Base-by-base conservation (phyloP, 371 early-diverging fungal genomes). In the Thermomucor indicae-seudaticae region DNA sequence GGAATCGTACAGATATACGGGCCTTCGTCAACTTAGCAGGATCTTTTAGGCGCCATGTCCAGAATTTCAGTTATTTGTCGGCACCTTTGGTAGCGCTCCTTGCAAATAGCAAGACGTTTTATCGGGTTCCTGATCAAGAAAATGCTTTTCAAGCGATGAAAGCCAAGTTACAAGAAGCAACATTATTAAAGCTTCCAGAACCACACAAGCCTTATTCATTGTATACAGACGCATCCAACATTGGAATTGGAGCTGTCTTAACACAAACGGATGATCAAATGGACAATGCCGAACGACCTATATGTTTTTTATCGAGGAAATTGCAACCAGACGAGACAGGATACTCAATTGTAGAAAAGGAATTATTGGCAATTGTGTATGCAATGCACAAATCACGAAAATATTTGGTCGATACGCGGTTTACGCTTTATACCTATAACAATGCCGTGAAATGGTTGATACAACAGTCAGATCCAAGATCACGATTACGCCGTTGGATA, bases 191-290 rank as follows among this genome's bases (percentile, higher is more conserved):
- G 30, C 19, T 30, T 31, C 45, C 45, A 6, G 12, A 27, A 4
- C 45, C 45, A 29, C n/a, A 6, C 31, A 25, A 30, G 19, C n/a
- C 19, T 6, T 47, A 47, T 29, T 11, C 8, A 6, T 16, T 52
- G 10, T 52, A 41, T 27, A 32, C 34, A 11, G 52, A 52, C 28
- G 52, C 52, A 17, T 52, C 52, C 2, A 35, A 52, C 37, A 25
- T 35, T 35, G 44, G 37, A 4, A 17, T 52, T 19, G 34, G 37
- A 5, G 45, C 43, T 3, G 44, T 44, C 4, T 19, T 52, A 0
- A n/a, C 24, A 27, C 52, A 52, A 25, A 16, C 3, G 4, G 35
- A 28, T 1, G 16, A 47, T 12, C 4, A 34, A 8, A n/a, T n/a
- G n/a, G 52, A 39, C 5, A n/a, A n/a, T n/a, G 32, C 10, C 3